These are phyloP conservation scores for Globisporangium orthogonon DNA, from an alignment of 352 stramenopile species.

Conservation along the genomic window DNA sequence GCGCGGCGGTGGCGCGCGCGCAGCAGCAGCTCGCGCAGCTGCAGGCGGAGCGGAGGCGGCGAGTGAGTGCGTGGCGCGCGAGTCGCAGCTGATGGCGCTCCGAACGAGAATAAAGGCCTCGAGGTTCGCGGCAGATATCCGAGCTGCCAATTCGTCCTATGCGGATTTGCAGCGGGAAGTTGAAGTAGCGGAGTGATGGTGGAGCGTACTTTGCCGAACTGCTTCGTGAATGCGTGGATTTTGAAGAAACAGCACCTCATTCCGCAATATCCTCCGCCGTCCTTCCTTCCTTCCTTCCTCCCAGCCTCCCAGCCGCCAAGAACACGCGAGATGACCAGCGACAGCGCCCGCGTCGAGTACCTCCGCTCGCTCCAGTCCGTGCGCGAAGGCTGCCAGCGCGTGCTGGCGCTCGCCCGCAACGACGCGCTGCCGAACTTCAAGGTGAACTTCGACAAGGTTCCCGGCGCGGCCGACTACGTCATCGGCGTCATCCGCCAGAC, in stretches of 20 bases:
- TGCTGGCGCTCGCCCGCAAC: slow-evolving; percentile 44
- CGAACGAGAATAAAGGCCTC: background rate
- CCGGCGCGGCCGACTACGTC: slow-evolving; percentile 62
- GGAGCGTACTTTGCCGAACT: background rate
- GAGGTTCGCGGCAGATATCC: background rate
- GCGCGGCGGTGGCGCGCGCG: background rate
- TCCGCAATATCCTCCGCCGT: too few species aligned
- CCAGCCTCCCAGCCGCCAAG: too few species aligned
- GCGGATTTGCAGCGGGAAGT: background rate
- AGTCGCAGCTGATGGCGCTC: background rate
- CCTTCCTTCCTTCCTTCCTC: background rate
- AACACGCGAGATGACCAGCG: background rate
- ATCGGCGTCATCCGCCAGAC: slow-evolving; percentile 48
- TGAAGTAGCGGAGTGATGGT: background rate
- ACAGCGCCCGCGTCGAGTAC: slow-evolving; percentile 37
- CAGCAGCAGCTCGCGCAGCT: slow-evolving; percentile 24
- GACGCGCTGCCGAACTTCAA: slow-evolving; percentile 59
- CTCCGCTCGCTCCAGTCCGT: slow-evolving; percentile 70
- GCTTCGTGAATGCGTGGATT: background rate
- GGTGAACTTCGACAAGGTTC: slow-evolving; percentile 48
- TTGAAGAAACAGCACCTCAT: background rate
- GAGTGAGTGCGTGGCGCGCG: slow-evolving; percentile 24
- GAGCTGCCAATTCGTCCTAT: background rate
- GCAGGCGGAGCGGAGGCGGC: slow-evolving; percentile 28
- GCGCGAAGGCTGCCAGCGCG: slow-evolving; percentile 57